Evolutionary conservation across 106 monocot species (phyloP).

Genomic region (Apostasia shenzhenica): DNA sequence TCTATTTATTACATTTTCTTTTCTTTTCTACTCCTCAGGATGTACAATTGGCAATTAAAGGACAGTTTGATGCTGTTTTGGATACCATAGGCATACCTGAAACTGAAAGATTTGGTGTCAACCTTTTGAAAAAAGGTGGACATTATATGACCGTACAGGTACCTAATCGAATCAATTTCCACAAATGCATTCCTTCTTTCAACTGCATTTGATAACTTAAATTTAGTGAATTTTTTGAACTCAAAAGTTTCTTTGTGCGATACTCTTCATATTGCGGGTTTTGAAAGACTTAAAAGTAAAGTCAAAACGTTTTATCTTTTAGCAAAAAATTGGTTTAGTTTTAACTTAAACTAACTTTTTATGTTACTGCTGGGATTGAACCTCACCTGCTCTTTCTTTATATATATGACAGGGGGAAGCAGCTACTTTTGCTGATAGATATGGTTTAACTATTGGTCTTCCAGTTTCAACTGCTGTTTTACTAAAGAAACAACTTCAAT

Average conservation of each 20-base stretch:
- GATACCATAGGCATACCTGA: conserved; percentile 88
- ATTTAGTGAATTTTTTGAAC: too few species aligned
- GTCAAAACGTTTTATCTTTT: too few species aligned
- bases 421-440: conserved; percentile 66
- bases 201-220: too few species aligned
- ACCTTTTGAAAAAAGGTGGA: conserved; percentile 78
- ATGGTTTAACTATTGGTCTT: conserved; percentile 59
- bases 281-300: too few species aligned
- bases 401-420: conserved; percentile 57
- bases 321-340: not conserved
- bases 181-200: not conserved
- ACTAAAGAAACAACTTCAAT: conserved; percentile 83
- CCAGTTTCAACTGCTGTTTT: conserved; percentile 75
- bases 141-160: conserved; percentile 97
- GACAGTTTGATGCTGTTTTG: conserved; percentile 86
- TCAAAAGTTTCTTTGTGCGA: too few species aligned
- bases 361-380: not conserved
- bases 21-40: conserved; percentile 30
- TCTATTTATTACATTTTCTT: too few species aligned
- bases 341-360: not conserved
- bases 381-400: not conserved
- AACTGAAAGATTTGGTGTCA: conserved; percentile 79
- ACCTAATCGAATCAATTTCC: not conserved
- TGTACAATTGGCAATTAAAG: conserved; percentile 62
- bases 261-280: not conserved